Base-by-base conservation (phyloP, 768 basidiomycete genomes). In the Termitomyces sp. region DNA sequence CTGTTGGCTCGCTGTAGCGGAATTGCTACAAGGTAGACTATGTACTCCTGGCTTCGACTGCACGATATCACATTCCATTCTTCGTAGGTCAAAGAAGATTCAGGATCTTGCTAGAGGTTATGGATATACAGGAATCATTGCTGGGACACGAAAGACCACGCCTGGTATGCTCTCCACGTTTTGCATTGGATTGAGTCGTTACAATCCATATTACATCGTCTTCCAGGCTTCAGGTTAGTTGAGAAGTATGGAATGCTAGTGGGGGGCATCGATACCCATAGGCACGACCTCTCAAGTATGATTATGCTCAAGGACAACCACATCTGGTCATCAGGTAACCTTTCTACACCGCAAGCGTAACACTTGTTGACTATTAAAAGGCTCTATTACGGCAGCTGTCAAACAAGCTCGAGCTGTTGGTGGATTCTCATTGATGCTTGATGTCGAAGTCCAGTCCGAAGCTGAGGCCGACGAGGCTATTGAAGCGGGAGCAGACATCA, bases 221-320 rank as follows among this genome's bases (percentile, higher is more conserved):
- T 53, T 52, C 29, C 54, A 91, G 90, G 96, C 2, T 99, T 99
- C 78, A 82, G 97, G 51, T 79, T 98, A 36, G 96, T 98, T 5
- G 97, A 99, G 75, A 99, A 99, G 74, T 98, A 99, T 71, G 97
- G 89, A 4, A 98, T 99, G 97, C 76, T 98, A 49, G 93, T 98
- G 14, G 97, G 97, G 17, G 97, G 97, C 6, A 90, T 98, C 67
- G 96, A 99, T 71, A 79, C 92, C 9, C 97, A 99, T 77, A 86
- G 97, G 29, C 89, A 97, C 66, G 96, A 98, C 73, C 81, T 98
- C n/a, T 95, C 92, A 34, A 92, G 91, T 71, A 98, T 99, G 97
- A 96, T 99, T 70, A 99, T 99, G 97, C 85, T 99, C 69, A 98
- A 98, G 75, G 97, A 99, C 69, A 99, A 99, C 72, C 97, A 99